Base-by-base conservation (phyloP, 2,329 filamentous ascomycete genomes). In the Xylariales sp. region DNA sequence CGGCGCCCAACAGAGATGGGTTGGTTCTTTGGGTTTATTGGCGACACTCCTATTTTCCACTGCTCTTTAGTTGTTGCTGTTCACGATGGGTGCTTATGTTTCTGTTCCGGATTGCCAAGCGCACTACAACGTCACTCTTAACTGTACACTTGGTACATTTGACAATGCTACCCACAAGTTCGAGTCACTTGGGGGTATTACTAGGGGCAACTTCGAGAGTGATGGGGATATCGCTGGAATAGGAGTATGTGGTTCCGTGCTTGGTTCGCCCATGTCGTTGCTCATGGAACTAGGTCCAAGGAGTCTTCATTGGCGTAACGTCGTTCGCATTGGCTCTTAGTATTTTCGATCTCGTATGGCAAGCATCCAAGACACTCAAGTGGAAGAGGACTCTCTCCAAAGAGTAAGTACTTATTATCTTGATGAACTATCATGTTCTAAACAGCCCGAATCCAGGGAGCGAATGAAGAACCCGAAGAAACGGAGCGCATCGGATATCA, bases 101-200 rank as follows among this genome's bases (percentile, higher is more conserved):
- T 55, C 53, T 5, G 39, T 50, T 16, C n/a, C 24, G 4, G 24
- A 48, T 4, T 55, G 53, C 32, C 15, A 43, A 25, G 16, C 46
- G 15, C 28, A 45, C 14, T 53, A 51, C 31, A 49, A 49, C 15
- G 32, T 51, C 28, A 47, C 45, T 1, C 20, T 46, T 3, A 38
- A 55, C 32, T 55, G 51, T 27, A 14, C 21, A 2, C 15, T 46
- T 16, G 15, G 19, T 3, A 36, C 40, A 5, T 16, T 40, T 3
- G n/a, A 34, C 31, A 43, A 45, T 12, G 42, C 25, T 12, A 46
- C 51, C 25, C n/a, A n/a, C n/a, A n/a, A n/a, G n/a, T n/a, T n/a
- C n/a, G n/a, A n/a, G n/a, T n/a, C n/a, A n/a, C n/a, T n/a, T n/a
- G 48, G 51, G 5, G 70, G 69, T 47, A 70, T 66, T 12, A 47